Evolutionary conservation across 2,329 filamentous ascomycete genomes (phyloP), one percentile per base, ranked within the genome.

Genomic region (Arthroderma sp.): DNA sequence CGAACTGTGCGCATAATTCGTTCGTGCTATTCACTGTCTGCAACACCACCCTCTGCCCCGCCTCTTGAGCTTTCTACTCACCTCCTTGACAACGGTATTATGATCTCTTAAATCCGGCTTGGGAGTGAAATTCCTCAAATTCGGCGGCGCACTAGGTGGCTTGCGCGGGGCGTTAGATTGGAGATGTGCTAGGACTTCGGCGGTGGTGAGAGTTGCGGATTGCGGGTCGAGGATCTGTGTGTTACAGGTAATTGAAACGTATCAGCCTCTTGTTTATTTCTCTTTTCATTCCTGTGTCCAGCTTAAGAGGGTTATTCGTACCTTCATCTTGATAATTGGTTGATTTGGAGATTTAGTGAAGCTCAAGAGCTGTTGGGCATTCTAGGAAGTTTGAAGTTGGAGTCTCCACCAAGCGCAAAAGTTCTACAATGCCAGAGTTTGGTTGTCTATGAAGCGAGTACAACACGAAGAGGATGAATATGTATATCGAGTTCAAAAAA

Each of bases 51-150:
- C 37, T 28, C 22, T 6, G 5, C 31, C 30, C 22, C 4, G 34
- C 22, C 15, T 38, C 8, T 27, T 11, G 9, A 10, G 37, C 9
- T 11, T 27, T 38, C 39, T 31, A 47, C 58, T 48, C 44, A 69
- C 66, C 56, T 70, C 67, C 47, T 67, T 66, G 9, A 68, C 60
- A 11, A 70, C 64, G 1, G 63, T 66, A 49, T 67, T 65, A 52
- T 69, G 65, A 46, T 67, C 65, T 44, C 65, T 54, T n/a, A 69
- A 46, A 49, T 67, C 64, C 3, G 64, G 64, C 29, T 59, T 64
- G 8, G 64, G 64, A 2, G 60, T 55, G 53, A 61, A 67, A 43
- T 63, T 59, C 29, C 57, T 53, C 8, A 59, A 52, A 45, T 59
- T 63, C 33, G 59, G 57, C 39, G 64, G 61, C 15, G 61, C 57